These are phyloP conservation scores for Amoebophrya sp. DNA, from an alignment of 169 alveolate genomes.

Conservation along the genomic window DNA sequence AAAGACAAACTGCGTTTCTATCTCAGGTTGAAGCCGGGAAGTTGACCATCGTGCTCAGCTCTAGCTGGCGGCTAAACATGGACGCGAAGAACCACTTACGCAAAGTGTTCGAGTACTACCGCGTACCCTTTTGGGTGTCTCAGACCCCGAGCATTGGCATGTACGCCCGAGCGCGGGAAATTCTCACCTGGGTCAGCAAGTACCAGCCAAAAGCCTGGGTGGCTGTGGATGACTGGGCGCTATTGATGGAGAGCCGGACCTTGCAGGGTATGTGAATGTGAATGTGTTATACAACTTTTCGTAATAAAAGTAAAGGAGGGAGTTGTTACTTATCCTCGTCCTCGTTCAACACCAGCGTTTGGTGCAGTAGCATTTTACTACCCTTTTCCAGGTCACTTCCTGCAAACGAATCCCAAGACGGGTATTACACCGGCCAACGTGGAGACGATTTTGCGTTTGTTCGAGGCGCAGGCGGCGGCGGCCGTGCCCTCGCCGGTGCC, in stretches of 20 bases:
- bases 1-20: no score
- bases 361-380: no score
- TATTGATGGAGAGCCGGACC: background rate
- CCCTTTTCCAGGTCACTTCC: background rate
- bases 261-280: background rate
- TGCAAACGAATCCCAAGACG: constrained; percentile 1
- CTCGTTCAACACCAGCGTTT: background rate
- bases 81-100: background rate
- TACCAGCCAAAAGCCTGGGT: constrained; percentile 9
- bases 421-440: background rate
- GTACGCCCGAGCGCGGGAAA: constrained; percentile 12
- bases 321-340: background rate
- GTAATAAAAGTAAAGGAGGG: no score
- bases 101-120: background rate
- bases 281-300: no score
- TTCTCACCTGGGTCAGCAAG: background rate
- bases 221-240: background rate
- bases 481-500: background rate
- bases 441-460: background rate
- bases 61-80: background rate
- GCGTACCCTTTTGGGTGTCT: background rate
- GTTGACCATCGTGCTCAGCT: background rate
- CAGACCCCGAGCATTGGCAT: background rate
- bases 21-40: background rate
- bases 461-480: background rate